These are phyloP conservation scores for Mucor lusitanicus DNA, from an alignment of 371 early-diverging fungal species.

Conservation along the genomic window DNA sequence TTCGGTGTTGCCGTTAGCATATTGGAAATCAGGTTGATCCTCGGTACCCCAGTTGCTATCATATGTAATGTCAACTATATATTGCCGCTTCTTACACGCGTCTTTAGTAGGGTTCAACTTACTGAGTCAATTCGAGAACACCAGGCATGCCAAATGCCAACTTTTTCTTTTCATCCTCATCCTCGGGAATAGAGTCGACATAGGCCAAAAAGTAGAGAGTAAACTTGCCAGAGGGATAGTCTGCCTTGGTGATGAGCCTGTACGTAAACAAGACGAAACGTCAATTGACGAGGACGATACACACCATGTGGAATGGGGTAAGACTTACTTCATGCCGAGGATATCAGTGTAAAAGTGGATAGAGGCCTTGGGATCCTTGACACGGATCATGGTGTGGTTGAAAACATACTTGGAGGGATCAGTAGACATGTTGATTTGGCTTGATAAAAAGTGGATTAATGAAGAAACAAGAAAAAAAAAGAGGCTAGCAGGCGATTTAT, in stretches of 20 bases:
- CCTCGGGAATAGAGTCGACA: conserved; percentile 51
- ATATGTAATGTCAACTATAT: background rate
- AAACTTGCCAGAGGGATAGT: conserved; percentile 69
- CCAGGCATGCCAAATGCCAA: conserved; percentile 70
- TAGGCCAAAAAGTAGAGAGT: conserved; percentile 78
- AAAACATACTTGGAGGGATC: conserved; percentile 42
- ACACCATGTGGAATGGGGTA: background rate
- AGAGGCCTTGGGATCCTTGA: conserved; percentile 80
- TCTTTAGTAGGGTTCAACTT: conserved; percentile 22
- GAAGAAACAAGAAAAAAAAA: background rate
- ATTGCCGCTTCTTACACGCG: background rate
- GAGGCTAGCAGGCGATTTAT: background rate
- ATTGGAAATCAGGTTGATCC: conserved; percentile 64
- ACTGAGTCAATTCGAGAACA: conserved; percentile 86
- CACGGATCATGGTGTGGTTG: conserved; percentile 87
- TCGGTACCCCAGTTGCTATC: conserved; percentile 87
- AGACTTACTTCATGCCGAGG: conserved; percentile 80
- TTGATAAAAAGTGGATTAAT: background rate
- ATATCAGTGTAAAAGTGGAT: conserved; percentile 76
- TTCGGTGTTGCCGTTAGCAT: conserved; percentile 80
- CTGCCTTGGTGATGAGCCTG: conserved; percentile 61
- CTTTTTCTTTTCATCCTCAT: conserved; percentile 54
- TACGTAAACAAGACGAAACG: background rate
- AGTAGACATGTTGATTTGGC: conserved; percentile 27
- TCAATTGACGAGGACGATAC: background rate